Evolutionary conservation across 1,284 basidiomycete genomes (phyloP), one percentile per base, ranked within the genome.

Genomic region (Irpex rosettiformis): DNA sequence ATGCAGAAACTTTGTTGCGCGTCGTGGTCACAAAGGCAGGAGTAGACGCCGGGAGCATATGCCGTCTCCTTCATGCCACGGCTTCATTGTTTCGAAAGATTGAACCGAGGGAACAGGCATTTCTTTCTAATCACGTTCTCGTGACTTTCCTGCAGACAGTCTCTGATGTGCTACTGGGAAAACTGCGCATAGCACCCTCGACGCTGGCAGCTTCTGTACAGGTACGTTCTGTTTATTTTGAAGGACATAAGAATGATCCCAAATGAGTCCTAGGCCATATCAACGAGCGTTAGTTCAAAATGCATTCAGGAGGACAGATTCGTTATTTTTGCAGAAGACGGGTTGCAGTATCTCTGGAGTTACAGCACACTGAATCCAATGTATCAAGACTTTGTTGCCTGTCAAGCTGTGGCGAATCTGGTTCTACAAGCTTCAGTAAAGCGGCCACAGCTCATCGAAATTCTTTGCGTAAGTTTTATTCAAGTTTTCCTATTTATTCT

Each of bases 1-100:
- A 79, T 62, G 66, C 79, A n/a, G 86, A 88, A 61, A 82, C 78
- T 3, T 72, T 84, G 10, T 69, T 90, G 18, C 76, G 86, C 48
- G 75, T 79, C 2, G 70, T 77, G 6, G 65, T 88, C 48, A 75
- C 75, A 25, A 79, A 85, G 57, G 78, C 83, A 52, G 70, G 76
- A 57, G 75, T 89, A 16, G 73, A 74, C 8, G 69, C 72, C 10
- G 65, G 71, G 22, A 76, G 76, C 56, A 67, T 90, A n/a, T 73
- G 72, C 4, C 75, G 75, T 3, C 69, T 88, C 2, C 71, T 89
- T 8, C 73, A 80, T 51, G 79, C 80, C 21, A 80, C 81, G 2
- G 71, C 75, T 4, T 73, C 74, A 7, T 62, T 80, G 11, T 79
- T 77, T 57, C 65, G 69, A 3, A 68, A 64, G 51, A 64, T 63